A percentile compares a stretch with the other conserved stretches of the same genome.
Conservation (phyloP, 2,329 filamentous ascomycete species). For the Falciphora oryzae region DNA sequence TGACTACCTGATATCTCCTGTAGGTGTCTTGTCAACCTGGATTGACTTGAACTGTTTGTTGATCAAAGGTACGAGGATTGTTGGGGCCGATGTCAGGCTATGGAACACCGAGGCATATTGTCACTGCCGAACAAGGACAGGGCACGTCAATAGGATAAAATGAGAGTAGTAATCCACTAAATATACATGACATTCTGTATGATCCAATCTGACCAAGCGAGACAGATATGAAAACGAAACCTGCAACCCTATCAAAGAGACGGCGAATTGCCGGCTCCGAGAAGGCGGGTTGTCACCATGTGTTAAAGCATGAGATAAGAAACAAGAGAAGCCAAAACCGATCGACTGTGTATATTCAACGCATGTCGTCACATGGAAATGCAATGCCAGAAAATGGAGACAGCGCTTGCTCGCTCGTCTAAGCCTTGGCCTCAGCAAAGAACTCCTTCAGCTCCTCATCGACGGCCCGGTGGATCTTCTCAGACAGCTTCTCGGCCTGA, state of each 20-base stretch:
- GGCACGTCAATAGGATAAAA: neutral
- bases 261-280: neutral
- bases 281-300: neutral
- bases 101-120: too few relatives aligned
- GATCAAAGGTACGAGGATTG: too few relatives aligned
- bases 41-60: too few relatives aligned
- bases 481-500: conserved; percentile 56
- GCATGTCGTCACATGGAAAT: neutral
- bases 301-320: neutral
- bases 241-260: neutral
- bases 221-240: neutral
- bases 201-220: neutral
- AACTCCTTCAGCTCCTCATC: conserved; percentile 57
- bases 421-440: conserved; percentile 38
- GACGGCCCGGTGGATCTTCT: conserved; percentile 58
- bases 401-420: neutral
- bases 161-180: neutral
- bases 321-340: neutral
- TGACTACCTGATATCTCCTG: too few relatives aligned
- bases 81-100: too few relatives aligned
- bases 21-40: too few relatives aligned
- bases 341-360: neutral
- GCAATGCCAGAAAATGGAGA: neutral
- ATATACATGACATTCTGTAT: neutral
- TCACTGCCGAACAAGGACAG: too few relatives aligned